Evolutionary conservation across 2,329 filamentous ascomycete genomes (phyloP), one percentile per base, ranked within the genome.

Genomic region (Neonectria ditissima): DNA sequence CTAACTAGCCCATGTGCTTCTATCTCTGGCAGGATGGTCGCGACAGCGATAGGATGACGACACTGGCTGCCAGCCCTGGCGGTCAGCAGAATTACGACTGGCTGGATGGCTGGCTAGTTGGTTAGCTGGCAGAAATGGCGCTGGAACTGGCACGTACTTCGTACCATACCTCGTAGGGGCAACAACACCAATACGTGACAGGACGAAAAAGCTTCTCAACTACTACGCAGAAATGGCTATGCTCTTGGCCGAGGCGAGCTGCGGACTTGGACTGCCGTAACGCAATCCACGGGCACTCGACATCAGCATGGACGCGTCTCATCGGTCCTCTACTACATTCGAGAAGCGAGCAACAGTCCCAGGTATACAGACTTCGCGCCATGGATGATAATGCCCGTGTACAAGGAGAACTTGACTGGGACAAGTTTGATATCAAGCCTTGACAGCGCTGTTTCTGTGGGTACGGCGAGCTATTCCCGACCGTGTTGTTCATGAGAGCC

Each of bases 71-170:
- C 58, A 63, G 63, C 64, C 65, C 58, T 55, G 71, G 71, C 71
- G 71, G 71, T 74, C 71, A 74, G 71, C 70, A 59, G 68, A 71
- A 73, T 65, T 66, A 48, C 67, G 67, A 71, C 69, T 71, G 66
- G 65, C 68, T 65, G 65, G 53, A 65, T 65, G 48, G 58, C 43
- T 26, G 5, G n/a, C 14, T 18, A 37, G 16, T 14, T 34, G 10
- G 11, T 14, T 16, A 6, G 5, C 13, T 51, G 50, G 51, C 45
- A 47, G 53, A n/a, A 34, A 43, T 30, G 39, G 41, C 43, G 52
- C 43, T 30, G 53, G 9, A 32, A 16, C 11, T 28, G 16, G 20
- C 18, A 41, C 18, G 43, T 44, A 52, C 34, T 37, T 37, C 34
- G 37, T 41, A 41, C 37, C 18, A n/a, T 39, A 13, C 2, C 30